phyloP scores from a whole-genome alignment of 2,329 filamentous ascomycete genomes.

The Fusarium tricinctum region DNA sequence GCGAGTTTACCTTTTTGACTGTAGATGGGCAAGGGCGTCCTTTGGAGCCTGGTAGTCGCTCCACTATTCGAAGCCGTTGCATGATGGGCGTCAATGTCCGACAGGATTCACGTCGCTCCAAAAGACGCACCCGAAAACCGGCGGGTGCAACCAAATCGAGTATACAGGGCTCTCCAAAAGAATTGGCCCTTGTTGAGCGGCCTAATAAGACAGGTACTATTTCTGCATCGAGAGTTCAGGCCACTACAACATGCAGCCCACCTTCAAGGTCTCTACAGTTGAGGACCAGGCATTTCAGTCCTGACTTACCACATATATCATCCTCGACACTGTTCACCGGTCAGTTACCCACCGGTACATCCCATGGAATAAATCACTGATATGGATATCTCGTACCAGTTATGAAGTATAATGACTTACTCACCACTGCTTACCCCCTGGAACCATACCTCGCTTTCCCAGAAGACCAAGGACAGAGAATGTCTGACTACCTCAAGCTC shows the following conservation, averaged over 20 bases:
- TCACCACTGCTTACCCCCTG: not conserved
- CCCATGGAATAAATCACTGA: not conserved
- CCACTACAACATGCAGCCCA: not conserved
- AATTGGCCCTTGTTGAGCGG: accelerated
- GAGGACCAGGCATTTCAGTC: not conserved
- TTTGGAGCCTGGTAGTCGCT: not conserved
- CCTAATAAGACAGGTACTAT: not conserved
- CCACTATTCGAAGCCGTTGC: slow-evolving; percentile 9
- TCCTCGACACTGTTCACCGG: not conserved
- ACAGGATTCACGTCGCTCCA: slow-evolving; percentile 12
- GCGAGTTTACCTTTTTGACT: not conserved
- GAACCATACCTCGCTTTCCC: not conserved
- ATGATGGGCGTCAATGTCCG: slow-evolving; percentile 22
- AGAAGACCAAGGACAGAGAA: not conserved
- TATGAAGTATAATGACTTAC: not conserved
- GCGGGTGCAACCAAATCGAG: not conserved
- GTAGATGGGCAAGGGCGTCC: slow-evolving; percentile 4
- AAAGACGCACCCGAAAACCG: not conserved
- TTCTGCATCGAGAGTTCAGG: not conserved
- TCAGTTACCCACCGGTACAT: not conserved
- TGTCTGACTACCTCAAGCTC: not conserved
- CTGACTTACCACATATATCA: not conserved
- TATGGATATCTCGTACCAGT: accelerated
- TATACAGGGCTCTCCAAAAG: too few relatives aligned
- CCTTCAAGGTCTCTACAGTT: not conserved